A percentile compares a stretch with the other conserved stretches of the same genome.
Conservation (phyloP, 768 basidiomycete species). For the Exidia glandulosa region DNA sequence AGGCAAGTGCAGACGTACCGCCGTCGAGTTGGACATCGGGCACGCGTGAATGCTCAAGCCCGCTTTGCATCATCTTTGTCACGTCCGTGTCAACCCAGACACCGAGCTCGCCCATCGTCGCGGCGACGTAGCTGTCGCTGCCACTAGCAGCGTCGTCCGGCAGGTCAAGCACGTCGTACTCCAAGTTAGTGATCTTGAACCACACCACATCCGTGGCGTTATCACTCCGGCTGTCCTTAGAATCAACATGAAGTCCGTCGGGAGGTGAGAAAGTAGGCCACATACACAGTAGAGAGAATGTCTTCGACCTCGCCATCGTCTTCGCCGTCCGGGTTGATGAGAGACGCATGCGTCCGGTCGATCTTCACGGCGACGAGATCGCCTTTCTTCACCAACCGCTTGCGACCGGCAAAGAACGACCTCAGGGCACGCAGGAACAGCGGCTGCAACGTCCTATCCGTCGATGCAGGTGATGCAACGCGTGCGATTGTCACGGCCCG, state of each 20-base stretch:
- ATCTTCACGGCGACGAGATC: slow-evolving; percentile 63
- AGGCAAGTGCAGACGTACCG: slow-evolving; percentile 33
- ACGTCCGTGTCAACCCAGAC: slow-evolving; percentile 68
- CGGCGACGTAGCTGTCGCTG: slow-evolving; percentile 41
- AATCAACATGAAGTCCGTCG: no score
- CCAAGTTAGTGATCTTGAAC: slow-evolving; percentile 71
- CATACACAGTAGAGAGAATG: slow-evolving; percentile 7
- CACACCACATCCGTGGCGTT: slow-evolving; percentile 41
- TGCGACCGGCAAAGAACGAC: slow-evolving; percentile 42
- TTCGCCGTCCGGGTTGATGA: slow-evolving; percentile 3
- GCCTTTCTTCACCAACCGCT: slow-evolving; percentile 54
- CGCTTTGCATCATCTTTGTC: slow-evolving; percentile 72
- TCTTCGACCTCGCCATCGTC: slow-evolving; percentile 14
- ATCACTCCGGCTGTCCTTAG: not conserved
- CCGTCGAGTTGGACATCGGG: slow-evolving; percentile 42
- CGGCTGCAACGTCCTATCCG: slow-evolving; percentile 50
- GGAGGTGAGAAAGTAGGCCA: not conserved
- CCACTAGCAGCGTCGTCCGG: slow-evolving; percentile 15
- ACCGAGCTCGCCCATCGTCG: slow-evolving; percentile 60
- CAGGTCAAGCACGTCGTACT: slow-evolving; percentile 41
- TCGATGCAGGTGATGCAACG: slow-evolving; percentile 65
- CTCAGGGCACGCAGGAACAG: slow-evolving; percentile 53
- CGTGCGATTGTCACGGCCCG: slow-evolving; percentile 62
- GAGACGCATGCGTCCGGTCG: slow-evolving; percentile 32
- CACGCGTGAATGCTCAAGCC: slow-evolving; percentile 56